Evolutionary conservation across 2,329 filamentous ascomycete species (phyloP).

Genomic region (Nothomitra cinnamomea): DNA sequence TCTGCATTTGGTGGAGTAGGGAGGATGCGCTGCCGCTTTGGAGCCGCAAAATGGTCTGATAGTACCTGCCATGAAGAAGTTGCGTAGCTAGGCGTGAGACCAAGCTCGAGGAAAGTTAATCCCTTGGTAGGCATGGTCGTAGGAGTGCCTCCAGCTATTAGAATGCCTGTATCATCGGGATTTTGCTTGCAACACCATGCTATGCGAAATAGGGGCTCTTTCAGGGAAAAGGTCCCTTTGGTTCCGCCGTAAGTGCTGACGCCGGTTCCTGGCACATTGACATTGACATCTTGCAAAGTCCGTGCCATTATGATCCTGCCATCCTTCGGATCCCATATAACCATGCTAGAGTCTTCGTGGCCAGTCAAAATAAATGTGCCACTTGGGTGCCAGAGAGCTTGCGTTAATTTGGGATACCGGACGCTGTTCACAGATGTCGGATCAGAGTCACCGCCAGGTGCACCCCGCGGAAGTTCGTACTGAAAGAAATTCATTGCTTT

Average conservation of each 20-base stretch:
- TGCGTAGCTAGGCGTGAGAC: conserved; percentile 73
- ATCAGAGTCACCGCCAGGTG: conserved; percentile 61
- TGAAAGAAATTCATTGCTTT: conserved; percentile 61
- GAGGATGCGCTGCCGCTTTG: conserved; percentile 53
- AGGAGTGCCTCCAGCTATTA: conserved; percentile 68
- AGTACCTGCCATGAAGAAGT: conserved; percentile 83
- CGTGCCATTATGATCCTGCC: conserved; percentile 69
- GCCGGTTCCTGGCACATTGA: conserved; percentile 46
- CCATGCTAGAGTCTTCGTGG: conserved; percentile 80
- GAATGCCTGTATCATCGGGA: conserved; percentile 76
- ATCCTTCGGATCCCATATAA: conserved; percentile 89
- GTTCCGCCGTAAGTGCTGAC: conserved; percentile 24
- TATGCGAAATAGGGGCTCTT: conserved; percentile 61
- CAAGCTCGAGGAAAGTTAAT: conserved; percentile 78
- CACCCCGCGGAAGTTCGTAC: conserved; percentile 65
- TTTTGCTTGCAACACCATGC: conserved; percentile 91
- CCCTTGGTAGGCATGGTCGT: conserved; percentile 53
- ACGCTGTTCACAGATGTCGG: conserved; percentile 40
- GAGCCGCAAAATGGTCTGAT: conserved; percentile 58
- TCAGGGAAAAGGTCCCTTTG: conserved; percentile 37
- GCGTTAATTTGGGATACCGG: conserved; percentile 58
- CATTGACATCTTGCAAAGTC: conserved; percentile 54
- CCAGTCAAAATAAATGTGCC: conserved; percentile 77
- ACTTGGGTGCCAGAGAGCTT: conserved; percentile 87
- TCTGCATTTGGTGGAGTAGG: conserved; percentile 62